Evolutionary conservation across 2,329 filamentous ascomycete species (phyloP).

Genomic region (Camillea tinctor): DNA sequence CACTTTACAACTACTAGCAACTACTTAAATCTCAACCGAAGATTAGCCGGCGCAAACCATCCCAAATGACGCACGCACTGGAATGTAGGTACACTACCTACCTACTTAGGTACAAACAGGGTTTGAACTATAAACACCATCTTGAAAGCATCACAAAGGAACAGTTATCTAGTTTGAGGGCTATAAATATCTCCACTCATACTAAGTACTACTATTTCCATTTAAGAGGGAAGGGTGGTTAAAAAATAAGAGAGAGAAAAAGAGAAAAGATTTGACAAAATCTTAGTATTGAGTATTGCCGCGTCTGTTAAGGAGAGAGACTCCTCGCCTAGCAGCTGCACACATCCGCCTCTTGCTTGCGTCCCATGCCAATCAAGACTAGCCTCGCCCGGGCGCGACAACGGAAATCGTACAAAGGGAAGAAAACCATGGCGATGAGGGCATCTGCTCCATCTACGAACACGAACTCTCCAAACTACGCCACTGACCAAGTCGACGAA

Average conservation of each 20-base stretch:
- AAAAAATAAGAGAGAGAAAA: not conserved
- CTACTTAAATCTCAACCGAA: not conserved
- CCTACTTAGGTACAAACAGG: not conserved
- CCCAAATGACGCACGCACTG: not conserved
- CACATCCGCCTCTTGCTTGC: conserved; percentile 1
- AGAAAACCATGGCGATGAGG: conserved; percentile 16
- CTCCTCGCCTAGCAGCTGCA: not conserved
- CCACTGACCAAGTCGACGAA: conserved; percentile 13
- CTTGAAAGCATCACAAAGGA: not conserved
- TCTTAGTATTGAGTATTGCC: not conserved
- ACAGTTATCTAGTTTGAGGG: not conserved
- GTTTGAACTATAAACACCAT: not conserved
- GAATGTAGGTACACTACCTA: not conserved
- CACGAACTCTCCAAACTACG: not conserved
- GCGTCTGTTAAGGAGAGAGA: not conserved
- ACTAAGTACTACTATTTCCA: not conserved
- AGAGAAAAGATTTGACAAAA: not conserved
- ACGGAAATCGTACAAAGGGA: conserved; percentile 22
- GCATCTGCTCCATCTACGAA: conserved; percentile 1
- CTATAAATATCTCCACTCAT: not conserved
- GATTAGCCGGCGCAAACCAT: not conserved
- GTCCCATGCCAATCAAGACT: conserved; percentile 33
- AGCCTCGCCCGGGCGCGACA: conserved; percentile 32
- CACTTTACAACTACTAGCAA: not conserved
- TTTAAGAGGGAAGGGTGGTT: not conserved